These are phyloP conservation scores for Neolentinus lepideus DNA, from an alignment of 1,284 basidiomycete species.

Conservation along the genomic window DNA sequence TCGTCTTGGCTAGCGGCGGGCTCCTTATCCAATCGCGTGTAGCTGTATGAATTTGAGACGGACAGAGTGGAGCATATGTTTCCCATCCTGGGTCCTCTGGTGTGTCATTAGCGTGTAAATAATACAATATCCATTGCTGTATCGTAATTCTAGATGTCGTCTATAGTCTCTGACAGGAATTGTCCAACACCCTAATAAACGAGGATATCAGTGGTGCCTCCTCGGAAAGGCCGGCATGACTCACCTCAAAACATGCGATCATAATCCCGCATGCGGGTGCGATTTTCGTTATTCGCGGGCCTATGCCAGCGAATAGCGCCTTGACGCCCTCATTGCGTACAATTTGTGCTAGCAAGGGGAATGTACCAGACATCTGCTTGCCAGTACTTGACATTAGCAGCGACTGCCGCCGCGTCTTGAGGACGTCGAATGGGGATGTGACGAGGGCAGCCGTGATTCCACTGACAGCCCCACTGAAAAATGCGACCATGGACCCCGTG, in stretches of 20 bases:
- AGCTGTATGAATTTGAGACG: conserved; percentile 1
- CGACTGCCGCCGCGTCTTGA: conserved; percentile 91
- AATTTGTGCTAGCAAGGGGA: conserved; percentile 65
- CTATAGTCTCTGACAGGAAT: conserved; percentile 19
- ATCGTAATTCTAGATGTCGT: conserved; percentile 7
- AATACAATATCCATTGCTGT: conserved; percentile 12
- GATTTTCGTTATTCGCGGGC: conserved; percentile 90
- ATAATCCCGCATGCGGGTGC: conserved; percentile 98
- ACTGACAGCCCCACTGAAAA: conserved; percentile 77
- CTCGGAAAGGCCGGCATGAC: conserved; percentile 11
- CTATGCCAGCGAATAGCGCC: conserved; percentile 81
- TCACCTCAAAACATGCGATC: conserved; percentile 92
- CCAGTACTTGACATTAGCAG: conserved; percentile 47
- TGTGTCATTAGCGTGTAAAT: conserved; percentile 17
- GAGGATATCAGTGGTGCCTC: background rate
- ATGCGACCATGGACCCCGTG: conserved; percentile 68
- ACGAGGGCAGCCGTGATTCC: conserved; percentile 81
- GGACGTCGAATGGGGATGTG: conserved; percentile 94
- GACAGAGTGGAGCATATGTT: conserved; percentile 2
- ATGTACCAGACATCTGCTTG: conserved; percentile 31
- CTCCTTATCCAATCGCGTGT: background rate
- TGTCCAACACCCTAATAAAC: conserved; percentile 46
- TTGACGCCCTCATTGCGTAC: conserved; percentile 70
- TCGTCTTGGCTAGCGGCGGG: conserved; percentile 42
- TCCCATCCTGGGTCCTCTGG: conserved; percentile 13